These are phyloP conservation scores for Sporothrix mexicana DNA, from an alignment of 2,329 filamentous ascomycete genomes.

Conservation along the genomic window DNA sequence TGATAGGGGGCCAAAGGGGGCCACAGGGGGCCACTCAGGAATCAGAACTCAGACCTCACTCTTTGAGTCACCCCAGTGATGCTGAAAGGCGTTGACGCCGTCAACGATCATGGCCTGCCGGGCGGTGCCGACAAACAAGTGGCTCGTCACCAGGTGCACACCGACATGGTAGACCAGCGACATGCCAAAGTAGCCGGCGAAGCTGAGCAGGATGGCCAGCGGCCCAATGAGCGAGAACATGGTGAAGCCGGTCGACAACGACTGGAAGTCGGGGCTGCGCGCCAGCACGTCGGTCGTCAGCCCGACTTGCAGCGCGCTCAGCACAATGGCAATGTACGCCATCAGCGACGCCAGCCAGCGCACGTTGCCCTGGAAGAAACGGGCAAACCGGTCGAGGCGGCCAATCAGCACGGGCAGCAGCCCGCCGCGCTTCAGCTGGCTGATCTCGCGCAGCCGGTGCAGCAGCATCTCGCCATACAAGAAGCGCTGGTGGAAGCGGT, in stretches of 20 bases:
- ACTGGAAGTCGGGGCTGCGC: slow-evolving; percentile 49
- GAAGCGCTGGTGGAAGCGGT: slow-evolving; percentile 47
- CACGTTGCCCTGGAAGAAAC: slow-evolving; percentile 53
- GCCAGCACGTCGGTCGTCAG: slow-evolving; percentile 47
- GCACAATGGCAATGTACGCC: slow-evolving; percentile 52
- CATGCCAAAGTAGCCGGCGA: slow-evolving; percentile 36
- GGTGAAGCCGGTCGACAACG: slow-evolving; percentile 54
- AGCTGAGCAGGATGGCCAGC: slow-evolving; percentile 39
- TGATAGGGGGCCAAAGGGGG: too few relatives aligned
- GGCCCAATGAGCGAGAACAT: slow-evolving; percentile 55
- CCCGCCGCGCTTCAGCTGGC: slow-evolving; percentile 43
- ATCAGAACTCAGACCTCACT: slow-evolving; percentile 32
- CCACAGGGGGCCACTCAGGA: neutral
- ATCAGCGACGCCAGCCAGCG: slow-evolving; percentile 48
- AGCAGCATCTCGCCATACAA: slow-evolving; percentile 51
- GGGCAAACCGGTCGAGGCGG: slow-evolving; percentile 45
- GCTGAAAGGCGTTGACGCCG: slow-evolving; percentile 24
- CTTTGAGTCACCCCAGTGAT: slow-evolving; percentile 35
- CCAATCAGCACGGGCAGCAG: slow-evolving; percentile 39
- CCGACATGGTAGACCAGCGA: slow-evolving; percentile 35
- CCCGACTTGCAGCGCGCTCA: slow-evolving; percentile 58
- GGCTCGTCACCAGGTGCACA: slow-evolving; percentile 35
- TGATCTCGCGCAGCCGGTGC: slow-evolving; percentile 49
- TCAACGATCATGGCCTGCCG: slow-evolving; percentile 23
- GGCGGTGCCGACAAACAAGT: slow-evolving; percentile 16